phyloP scores from a whole-genome alignment of 106 monocot species.

The Platanthera guangdongensis region DNA sequence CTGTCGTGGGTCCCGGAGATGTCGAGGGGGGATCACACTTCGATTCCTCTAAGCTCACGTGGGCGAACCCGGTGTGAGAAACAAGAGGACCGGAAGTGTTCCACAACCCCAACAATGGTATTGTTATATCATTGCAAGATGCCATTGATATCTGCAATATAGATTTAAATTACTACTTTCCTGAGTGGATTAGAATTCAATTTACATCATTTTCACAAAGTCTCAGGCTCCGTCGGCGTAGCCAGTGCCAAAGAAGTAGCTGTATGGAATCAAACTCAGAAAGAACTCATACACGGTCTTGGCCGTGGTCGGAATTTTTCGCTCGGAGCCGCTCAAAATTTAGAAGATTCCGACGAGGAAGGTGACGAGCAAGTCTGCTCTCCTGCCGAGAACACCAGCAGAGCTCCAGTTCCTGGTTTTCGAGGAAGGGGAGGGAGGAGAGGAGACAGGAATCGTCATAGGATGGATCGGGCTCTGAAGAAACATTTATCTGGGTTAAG shows the following conservation, averaged over 20 bases:
- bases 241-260: slow-evolving; percentile 60
- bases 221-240: slow-evolving; percentile 73
- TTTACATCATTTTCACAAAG: too few relatives aligned
- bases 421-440: slow-evolving; percentile 50
- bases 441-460: slow-evolving; percentile 35
- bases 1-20: too few relatives aligned
- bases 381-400: slow-evolving; percentile 18
- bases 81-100: too few relatives aligned
- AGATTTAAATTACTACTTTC: too few relatives aligned
- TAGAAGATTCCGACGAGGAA: slow-evolving; percentile 20
- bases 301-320: slow-evolving; percentile 87
- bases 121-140: too few relatives aligned
- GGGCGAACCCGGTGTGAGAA: too few relatives aligned
- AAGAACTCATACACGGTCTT: slow-evolving; percentile 73
- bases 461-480: slow-evolving; percentile 85
- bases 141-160: too few relatives aligned
- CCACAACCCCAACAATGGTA: too few relatives aligned
- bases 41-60: too few relatives aligned
- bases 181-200: too few relatives aligned
- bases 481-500: slow-evolving; percentile 83
- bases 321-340: slow-evolving; percentile 31
- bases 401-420: slow-evolving; percentile 25
- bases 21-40: too few relatives aligned
- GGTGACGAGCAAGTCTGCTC: slow-evolving; percentile 10
- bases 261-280: slow-evolving; percentile 50